Base-by-base conservation (phyloP, 73 alveolate genomes). In the Stentor roeselii region DNA sequence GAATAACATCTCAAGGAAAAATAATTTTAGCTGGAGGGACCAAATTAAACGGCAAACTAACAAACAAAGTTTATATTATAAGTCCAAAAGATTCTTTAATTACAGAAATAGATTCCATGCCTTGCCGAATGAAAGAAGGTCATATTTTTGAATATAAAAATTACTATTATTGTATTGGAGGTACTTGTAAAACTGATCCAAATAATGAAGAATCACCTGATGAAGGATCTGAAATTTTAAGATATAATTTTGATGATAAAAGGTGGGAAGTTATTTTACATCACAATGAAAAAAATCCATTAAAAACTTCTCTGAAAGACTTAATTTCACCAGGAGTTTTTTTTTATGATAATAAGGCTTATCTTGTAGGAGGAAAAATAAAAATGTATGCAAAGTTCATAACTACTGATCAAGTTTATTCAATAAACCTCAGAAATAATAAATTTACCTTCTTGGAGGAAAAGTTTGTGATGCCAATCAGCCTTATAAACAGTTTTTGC, bases 391-490 rank as follows among this genome's bases (percentile, higher is more conserved):
- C 6, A 11, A 21, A 50, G 21, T 50, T 50, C 21, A 6, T 11
- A 21, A 21, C 21, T 11, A 50, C 67, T 11, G 67, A 50, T 50
- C 6, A 50, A 21, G 67, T 50, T 11, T 50, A 11, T 21, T 50
- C 67, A 21, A 11, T 50, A 11, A 21, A 21, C 6, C 21, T 50
- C 30, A 50, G 21, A 50, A 50, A 50, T 50, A 21, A 50, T 50
- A 50, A 21, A 6, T 50, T 50, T 50, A 21, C 6, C 67, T 50
- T 50, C 6, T 21, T 6, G 6, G 67, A 67, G 34, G 80, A 67
- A 67, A 40, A 67, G 21, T 21, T 67, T 67, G 37, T 21, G 21
- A 14, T 67, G 37, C 80, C 80, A 21, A 67, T 67, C n/a, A 67
- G 34, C 21, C 41, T 67, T 67, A 67, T 67, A 27, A 67, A 67